Base-by-base conservation (phyloP, 257 asterid genomes). In the Thymus mandschuricus region DNA sequence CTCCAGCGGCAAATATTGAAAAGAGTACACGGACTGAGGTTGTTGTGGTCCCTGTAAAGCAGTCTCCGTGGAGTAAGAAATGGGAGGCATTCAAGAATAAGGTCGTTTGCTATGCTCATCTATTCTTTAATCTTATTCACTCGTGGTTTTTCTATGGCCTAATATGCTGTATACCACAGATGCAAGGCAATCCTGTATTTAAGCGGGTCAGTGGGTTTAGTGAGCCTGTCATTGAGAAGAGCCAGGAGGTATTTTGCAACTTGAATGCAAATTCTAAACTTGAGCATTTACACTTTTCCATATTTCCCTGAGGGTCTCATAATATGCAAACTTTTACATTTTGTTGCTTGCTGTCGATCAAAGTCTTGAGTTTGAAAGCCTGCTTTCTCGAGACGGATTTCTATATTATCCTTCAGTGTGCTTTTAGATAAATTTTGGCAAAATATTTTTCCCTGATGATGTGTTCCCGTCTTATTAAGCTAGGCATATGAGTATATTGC, bases 11-110 rank as follows among this genome's bases (percentile, higher is more conserved):
- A 63, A 88, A 80, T 28, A 68, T 83, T 62, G 91, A 89, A 81
- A 87, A 56, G 82, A 95, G 98, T 79, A 80, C 88, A 8, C 86
- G 92, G 67, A 89, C 89, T 48, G 99, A 95, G 59, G 66, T 95
- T 75, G 96, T 84, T 68, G 81, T 88, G 81, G 69, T 87, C 56
- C 96, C 98, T 60, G 77, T 87, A 55, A 86, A 86, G 59, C 90
- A 91, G 77, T 87, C 98, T 3, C 77, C 74, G 44, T 87, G 92
- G 96, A 80, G 86, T 76, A 92, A 88, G 86, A 95, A 90, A 78
- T 89, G 96, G 96, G 94, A 87, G 70, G 81, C 85, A 6, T 74
- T 95, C 78, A 95, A 84, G 84, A 85, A 85, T 54, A 95, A 87
- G 95, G 99, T 95, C 64, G 79, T 43, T 63, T 60, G 1, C 31